Evolutionary conservation across 257 asterid genomes (phyloP).

Genomic region (Solanum dulcamara): DNA sequence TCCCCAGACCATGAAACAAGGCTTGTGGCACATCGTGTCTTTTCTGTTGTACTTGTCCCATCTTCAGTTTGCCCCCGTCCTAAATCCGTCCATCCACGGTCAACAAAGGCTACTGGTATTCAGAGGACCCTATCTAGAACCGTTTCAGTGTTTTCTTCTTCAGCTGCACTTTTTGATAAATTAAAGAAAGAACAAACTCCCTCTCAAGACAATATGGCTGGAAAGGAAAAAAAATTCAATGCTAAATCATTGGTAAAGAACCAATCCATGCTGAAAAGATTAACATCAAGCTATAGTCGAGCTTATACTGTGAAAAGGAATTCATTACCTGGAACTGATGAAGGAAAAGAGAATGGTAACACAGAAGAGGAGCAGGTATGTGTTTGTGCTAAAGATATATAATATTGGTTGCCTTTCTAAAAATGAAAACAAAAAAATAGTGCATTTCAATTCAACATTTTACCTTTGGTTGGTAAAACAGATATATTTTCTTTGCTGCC

Average conservation of each 20-base stretch:
- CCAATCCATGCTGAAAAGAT: conserved; percentile 42
- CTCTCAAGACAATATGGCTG: conserved; percentile 25
- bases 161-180: conserved; percentile 53
- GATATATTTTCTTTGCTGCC: neutral
- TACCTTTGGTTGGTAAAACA: neutral
- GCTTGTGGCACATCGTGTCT: conserved; percentile 65
- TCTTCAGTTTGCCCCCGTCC: conserved; percentile 54
- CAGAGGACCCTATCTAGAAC: conserved; percentile 62
- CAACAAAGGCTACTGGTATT: conserved; percentile 19
- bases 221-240: conserved; percentile 18
- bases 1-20: conserved; percentile 63
- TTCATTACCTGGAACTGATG: conserved; percentile 23
- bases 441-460: neutral
- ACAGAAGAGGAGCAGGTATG: conserved; percentile 50
- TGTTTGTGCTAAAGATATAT: neutral
- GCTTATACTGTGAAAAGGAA: conserved; percentile 27
- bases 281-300: conserved; percentile 51
- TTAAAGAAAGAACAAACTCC: conserved; percentile 26
- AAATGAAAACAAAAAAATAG: neutral
- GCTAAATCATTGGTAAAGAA: conserved; percentile 28
- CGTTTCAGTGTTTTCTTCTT: conserved; percentile 59
- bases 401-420: neutral
- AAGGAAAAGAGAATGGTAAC: conserved; percentile 9
- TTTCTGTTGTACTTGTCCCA: conserved; percentile 68
- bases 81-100: conserved; percentile 16